Conservation (phyloP, 176 grass and related monocot species). For the Saccharum spontaneum region DNA sequence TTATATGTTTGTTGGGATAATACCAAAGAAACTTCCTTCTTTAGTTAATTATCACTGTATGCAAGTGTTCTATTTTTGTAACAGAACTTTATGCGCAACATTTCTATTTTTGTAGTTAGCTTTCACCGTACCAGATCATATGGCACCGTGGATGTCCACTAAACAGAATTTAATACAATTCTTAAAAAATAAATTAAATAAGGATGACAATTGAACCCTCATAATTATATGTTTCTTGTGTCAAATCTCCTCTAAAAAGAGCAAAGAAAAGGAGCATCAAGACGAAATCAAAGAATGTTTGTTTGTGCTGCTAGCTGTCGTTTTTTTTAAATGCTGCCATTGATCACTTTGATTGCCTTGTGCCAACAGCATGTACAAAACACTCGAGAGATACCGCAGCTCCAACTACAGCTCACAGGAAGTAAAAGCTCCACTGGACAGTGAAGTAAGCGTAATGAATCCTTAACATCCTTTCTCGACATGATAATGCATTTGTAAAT, state of each 20-base stretch:
- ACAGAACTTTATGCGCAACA: background rate
- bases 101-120: background rate
- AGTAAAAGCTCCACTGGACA: constrained; percentile 42
- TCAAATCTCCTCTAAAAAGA: background rate
- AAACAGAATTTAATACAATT: background rate
- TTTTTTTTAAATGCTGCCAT: background rate
- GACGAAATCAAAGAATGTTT: background rate
- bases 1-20: background rate
- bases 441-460: constrained; percentile 49
- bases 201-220: too few relatives aligned
- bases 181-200: background rate
- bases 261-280: background rate
- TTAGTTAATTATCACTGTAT: background rate
- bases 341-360: background rate
- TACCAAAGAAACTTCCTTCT: background rate
- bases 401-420: constrained; percentile 56
- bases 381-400: constrained; percentile 72
- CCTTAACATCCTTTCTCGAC: background rate
- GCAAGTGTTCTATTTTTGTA: background rate
- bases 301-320: background rate
- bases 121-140: background rate
- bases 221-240: background rate
- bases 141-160: background rate
- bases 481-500: background rate
- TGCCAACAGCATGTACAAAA: constrained; percentile 69